A percentile compares a stretch with the other conserved stretches of the same genome.
These are phyloP conservation scores for Hippophae tibetana DNA, from an alignment of 306 rosid genomes.

Conservation along the genomic window DNA sequence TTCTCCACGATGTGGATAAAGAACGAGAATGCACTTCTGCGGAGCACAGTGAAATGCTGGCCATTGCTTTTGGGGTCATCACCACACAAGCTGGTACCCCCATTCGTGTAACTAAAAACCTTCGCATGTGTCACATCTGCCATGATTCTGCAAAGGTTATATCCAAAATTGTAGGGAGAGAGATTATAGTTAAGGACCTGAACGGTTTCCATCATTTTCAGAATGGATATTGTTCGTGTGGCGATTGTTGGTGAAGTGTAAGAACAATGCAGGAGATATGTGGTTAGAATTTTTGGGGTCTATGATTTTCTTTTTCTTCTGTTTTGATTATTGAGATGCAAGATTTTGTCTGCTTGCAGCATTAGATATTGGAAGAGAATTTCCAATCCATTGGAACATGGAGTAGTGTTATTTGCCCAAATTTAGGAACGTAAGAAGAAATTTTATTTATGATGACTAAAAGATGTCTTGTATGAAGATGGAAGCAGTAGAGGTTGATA, in stretches of 20 bases:
- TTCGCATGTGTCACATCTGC: slow-evolving; percentile 41
- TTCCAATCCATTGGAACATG: no score
- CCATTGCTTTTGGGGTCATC: slow-evolving; percentile 58
- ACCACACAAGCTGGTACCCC: slow-evolving; percentile 36
- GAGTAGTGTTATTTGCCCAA: no score
- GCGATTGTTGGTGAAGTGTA: slow-evolving; percentile 31
- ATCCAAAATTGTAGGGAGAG: slow-evolving; percentile 36
- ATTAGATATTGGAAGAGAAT: no score
- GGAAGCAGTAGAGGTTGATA: no score
- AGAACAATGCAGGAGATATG: no score
- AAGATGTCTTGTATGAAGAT: no score
- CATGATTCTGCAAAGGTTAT: slow-evolving; percentile 46
- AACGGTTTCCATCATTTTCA: slow-evolving; percentile 54
- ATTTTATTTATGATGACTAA: no score
- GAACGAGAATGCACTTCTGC: slow-evolving; percentile 54
- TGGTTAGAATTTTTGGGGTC: no score
- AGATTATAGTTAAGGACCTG: slow-evolving; percentile 60
- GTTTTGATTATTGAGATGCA: no score
- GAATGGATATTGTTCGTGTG: slow-evolving; percentile 56
- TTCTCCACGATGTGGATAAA: slow-evolving; percentile 57
- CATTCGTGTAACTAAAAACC: slow-evolving; percentile 46
- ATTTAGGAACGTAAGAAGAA: no score
- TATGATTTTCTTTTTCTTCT: no score
- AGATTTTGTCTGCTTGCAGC: no score
- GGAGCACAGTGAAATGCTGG: slow-evolving; percentile 62